phyloP scores from a whole-genome alignment of 2,329 filamentous ascomycete genomes.

The Fusarium circinatum region DNA sequence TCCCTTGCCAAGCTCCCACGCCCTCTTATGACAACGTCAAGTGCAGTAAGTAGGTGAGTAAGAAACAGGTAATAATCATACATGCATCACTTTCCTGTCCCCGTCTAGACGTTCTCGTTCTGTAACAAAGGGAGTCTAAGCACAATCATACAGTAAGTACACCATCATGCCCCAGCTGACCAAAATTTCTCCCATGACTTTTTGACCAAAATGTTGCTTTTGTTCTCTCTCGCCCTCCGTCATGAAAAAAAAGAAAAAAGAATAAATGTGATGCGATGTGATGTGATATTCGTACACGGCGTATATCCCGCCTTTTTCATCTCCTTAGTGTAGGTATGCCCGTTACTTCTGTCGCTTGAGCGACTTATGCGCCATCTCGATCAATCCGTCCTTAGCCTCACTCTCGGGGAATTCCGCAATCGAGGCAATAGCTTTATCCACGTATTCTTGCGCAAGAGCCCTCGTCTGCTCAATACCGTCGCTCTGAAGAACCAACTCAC shows the following conservation, averaged over 20 bases:
- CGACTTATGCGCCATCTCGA: conserved; percentile 95
- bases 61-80: conserved; percentile 39
- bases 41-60: conserved; percentile 7
- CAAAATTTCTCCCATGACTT: background rate
- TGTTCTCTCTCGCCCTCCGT: background rate
- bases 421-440: conserved; percentile 86
- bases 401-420: conserved; percentile 89
- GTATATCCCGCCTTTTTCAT: conserved; percentile 10
- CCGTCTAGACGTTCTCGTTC: conserved; percentile 17
- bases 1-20: background rate
- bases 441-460: conserved; percentile 89
- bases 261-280: conserved; percentile 19
- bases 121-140: conserved; percentile 21
- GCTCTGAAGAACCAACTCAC: conserved; percentile 83
- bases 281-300: conserved; percentile 38
- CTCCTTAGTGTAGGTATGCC: background rate
- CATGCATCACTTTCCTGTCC: conserved; percentile 30
- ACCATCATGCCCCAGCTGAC: conserved; percentile 24
- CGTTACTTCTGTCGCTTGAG: conserved; percentile 86
- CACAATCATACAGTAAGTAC: conserved; percentile 37
- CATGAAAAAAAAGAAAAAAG: conserved; percentile 18
- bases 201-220: background rate
- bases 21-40: conserved; percentile 8
- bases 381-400: conserved; percentile 89
- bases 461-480: conserved; percentile 93